A percentile compares a stretch with the other conserved stretches of the same genome.
Evolutionary conservation across 306 rosid genomes (phyloP).

Genomic region (Dryas drummondii): DNA sequence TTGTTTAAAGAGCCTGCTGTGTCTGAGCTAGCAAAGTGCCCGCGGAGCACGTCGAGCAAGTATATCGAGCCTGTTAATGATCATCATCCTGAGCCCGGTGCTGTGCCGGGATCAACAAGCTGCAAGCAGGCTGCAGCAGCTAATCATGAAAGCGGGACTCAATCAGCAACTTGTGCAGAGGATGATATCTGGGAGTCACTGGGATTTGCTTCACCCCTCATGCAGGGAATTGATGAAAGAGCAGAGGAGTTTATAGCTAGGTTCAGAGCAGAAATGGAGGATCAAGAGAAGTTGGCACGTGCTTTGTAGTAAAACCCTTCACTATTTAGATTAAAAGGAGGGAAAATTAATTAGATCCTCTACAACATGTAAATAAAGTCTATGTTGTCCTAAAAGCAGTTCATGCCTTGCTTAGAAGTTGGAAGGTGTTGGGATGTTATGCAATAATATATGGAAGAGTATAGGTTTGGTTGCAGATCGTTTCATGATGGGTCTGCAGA

Average conservation of each 20-base stretch:
- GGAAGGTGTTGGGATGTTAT: too few species aligned
- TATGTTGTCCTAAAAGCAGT: neutral
- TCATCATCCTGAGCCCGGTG: neutral
- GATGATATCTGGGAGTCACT: constrained; percentile 73
- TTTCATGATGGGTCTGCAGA: too few species aligned
- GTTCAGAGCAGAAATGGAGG: constrained; percentile 54
- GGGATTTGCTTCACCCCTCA: constrained; percentile 55
- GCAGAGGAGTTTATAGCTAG: constrained; percentile 67
- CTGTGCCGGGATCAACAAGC: too few species aligned
- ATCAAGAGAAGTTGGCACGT: constrained; percentile 48
- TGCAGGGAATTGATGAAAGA: constrained; percentile 62
- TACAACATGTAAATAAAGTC: neutral
- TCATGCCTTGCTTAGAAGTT: too few species aligned
- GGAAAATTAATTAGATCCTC: neutral
- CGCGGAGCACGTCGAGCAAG: neutral
- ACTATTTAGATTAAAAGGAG: neutral
- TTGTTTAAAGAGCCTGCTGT: constrained; percentile 52
- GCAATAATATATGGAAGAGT: too few species aligned
- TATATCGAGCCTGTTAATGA: neutral
- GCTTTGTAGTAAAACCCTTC: constrained; percentile 1
- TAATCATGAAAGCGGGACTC: constrained; percentile 3
- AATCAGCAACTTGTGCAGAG: neutral
- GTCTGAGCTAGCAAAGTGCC: constrained; percentile 4
- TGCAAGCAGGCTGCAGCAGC: constrained; percentile 2
- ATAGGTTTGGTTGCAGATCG: too few species aligned